Evolutionary conservation across 805 yeast genomes (phyloP), one percentile per base, ranked within the genome.

Genomic region (Yarrowia porcina): DNA sequence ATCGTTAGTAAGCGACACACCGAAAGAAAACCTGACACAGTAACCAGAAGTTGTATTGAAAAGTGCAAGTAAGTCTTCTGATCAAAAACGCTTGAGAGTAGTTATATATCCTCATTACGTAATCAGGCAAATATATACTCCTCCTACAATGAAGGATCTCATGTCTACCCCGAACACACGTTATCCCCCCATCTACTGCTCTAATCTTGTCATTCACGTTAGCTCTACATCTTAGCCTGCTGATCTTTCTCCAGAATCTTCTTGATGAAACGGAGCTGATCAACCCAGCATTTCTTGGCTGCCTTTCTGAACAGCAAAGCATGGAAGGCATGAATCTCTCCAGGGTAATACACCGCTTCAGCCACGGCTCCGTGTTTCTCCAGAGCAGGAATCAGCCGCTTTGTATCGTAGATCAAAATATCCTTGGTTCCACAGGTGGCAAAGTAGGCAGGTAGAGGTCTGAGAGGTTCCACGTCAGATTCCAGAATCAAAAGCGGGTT

Each of bases 391-490:
- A 52, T 36, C 13, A 52, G 44, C 33, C 59, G 59, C 25, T 52
- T 52, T 3, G 59, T 52, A 33, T 52, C 59, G 59, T 52, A 52
- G 25, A 52, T 52, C 4, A 52, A 13, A 18, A 52, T 17, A 9
- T 52, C 59, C 20, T 27, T 35, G 27, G 59, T 52, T n/a, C 59
- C 59, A 25, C 59, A 52, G 23, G 33, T 36, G 33, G 44, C 59
- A 25, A 52, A 36, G 44, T 52, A 52, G 6, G 59, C 59, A 2
- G 59, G 59, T 17, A 52, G 23, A 4, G 36, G 39, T 25, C 59
- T 4, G 2, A 2, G 33, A 1, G 59, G 59, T 15, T 27, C 15
- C n/a, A 36, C 42, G 25, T 52, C 59, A 2, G 33, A 23, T 15
- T 52, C 59, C 4, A 52, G 28, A 9, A 52, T 21, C 20, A 52